Percentiles rank a stretch among this genome's conserved stretches.
Conservation (phyloP, 202 grass and related monocot species). For the Panicum virgatum region DNA sequence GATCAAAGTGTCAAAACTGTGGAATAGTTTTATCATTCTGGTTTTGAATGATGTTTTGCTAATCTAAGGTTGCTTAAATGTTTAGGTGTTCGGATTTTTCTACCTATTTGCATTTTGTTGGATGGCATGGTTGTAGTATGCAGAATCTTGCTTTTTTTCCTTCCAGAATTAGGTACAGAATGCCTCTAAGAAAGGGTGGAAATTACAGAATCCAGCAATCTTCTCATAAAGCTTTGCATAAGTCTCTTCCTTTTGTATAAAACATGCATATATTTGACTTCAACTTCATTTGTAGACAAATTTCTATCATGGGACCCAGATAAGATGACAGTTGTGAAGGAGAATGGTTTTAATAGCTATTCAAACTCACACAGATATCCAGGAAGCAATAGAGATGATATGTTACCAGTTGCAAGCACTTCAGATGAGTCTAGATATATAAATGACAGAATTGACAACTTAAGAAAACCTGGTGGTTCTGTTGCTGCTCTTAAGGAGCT, state of each 20-base stretch:
- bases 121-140: neutral
- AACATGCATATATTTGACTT: conserved; percentile 32
- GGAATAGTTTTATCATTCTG: neutral
- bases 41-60: neutral
- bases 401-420: conserved; percentile 62
- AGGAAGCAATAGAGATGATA: conserved; percentile 38
- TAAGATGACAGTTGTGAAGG: conserved; percentile 48
- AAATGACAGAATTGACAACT: conserved; percentile 47
- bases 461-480: conserved; percentile 40
- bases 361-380: conserved; percentile 53
- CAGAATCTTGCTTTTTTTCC: neutral
- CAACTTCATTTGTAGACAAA: conserved; percentile 61
- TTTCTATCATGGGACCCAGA: conserved; percentile 67
- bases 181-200: neutral
- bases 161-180: neutral
- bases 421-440: conserved; percentile 58
- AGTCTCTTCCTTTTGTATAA: neutral
- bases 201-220: conserved; percentile 7
- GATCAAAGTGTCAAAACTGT: neutral
- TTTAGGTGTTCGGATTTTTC: neutral
- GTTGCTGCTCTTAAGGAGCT: conserved; percentile 76
- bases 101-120: neutral
- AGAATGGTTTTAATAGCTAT: conserved; percentile 61
- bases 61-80: conserved; percentile 1
- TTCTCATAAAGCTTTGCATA: neutral